A percentile compares a stretch with the other conserved stretches of the same genome.
Evolutionary conservation across 2,329 filamentous ascomycete species (phyloP).

Genomic region (Xylaria multiplex): DNA sequence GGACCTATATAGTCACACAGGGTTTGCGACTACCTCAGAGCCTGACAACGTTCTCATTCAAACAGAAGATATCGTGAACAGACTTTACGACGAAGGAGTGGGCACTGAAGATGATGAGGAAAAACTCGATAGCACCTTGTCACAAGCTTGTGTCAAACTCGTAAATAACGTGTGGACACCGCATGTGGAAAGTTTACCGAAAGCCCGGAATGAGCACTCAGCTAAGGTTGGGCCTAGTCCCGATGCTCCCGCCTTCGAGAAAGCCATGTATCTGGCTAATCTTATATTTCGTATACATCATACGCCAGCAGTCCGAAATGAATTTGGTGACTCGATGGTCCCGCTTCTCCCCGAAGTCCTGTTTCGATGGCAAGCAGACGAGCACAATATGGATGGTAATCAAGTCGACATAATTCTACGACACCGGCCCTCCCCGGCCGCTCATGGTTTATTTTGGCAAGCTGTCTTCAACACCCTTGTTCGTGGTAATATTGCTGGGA

Average conservation of each 20-base stretch:
- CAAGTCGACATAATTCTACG: conserved; percentile 72
- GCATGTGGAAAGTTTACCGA: conserved; percentile 60
- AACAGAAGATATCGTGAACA: conserved; percentile 76
- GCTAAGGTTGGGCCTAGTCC: conserved; percentile 73
- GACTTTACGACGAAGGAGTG: conserved; percentile 71
- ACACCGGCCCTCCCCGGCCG: conserved; percentile 76
- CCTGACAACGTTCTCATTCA: conserved; percentile 75
- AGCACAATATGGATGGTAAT: conserved; percentile 77
- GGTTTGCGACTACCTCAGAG: conserved; percentile 72
- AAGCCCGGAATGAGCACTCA: conserved; percentile 62
- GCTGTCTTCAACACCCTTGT: conserved; percentile 78
- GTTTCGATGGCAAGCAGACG: conserved; percentile 81
- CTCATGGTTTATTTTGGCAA: conserved; percentile 85
- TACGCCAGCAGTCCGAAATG: conserved; percentile 57
- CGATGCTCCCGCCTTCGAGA: conserved; percentile 71
- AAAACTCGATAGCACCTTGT: conserved; percentile 65
- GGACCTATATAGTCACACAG: conserved; percentile 69
- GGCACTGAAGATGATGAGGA: conserved; percentile 65
- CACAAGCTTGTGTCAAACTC: conserved; percentile 63
- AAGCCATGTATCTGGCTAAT: conserved; percentile 81
- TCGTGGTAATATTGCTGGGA: conserved; percentile 76
- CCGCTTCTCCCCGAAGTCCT: conserved; percentile 78
- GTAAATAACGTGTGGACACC: conserved; percentile 64
- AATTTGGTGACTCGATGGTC: conserved; percentile 51
- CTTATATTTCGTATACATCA: conserved; percentile 84